A percentile compares a stretch with the other conserved stretches of the same genome.
Conservation (phyloP, 2,329 filamentous ascomycete genomes). For the Rasamsonia emersonii region DNA sequence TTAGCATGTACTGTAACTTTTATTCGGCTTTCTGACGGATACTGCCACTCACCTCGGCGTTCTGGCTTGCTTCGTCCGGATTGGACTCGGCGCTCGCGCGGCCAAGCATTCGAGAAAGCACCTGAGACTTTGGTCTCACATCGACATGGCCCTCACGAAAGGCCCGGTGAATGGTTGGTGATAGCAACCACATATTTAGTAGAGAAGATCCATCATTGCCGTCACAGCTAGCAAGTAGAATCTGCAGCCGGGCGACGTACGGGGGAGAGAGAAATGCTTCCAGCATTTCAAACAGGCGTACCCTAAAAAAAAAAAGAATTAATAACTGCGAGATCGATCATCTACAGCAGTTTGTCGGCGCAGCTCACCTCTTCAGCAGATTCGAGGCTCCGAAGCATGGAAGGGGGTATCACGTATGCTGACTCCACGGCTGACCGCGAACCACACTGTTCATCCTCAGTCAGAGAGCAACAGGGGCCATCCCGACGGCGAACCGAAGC, state of each 20-base stretch:
- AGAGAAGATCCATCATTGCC: conserved; percentile 1
- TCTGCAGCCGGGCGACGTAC: conserved; percentile 2
- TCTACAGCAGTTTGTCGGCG: background rate
- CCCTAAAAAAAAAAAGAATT: too few relatives aligned
- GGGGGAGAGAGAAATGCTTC: conserved; percentile 4
- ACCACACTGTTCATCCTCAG: background rate
- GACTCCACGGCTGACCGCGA: conserved; percentile 1
- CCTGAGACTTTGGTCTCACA: too few relatives aligned
- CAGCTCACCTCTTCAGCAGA: conserved; percentile 2
- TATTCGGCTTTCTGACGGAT: background rate
- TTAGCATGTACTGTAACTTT: too few relatives aligned
- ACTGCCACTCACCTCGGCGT: conserved; percentile 3
- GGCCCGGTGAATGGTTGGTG: conserved; percentile 5
- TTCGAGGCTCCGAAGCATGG: conserved; percentile 2
- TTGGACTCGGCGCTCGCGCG: background rate
- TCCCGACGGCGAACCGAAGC: conserved; percentile 3
- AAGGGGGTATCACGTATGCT: conserved; percentile 5
- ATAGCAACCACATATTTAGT: conserved; percentile 8
- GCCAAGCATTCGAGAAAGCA: background rate
- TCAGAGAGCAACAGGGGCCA: conserved; percentile 4
- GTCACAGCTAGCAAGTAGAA: background rate
- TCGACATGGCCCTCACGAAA: conserved; percentile 7
- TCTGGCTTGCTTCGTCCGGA: background rate
- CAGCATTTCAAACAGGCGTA: conserved; percentile 4
- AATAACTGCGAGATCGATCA: conserved; percentile 1